Conservation (phyloP, 306 rosid genomes). For the Begonia fuchsioides region DNA sequence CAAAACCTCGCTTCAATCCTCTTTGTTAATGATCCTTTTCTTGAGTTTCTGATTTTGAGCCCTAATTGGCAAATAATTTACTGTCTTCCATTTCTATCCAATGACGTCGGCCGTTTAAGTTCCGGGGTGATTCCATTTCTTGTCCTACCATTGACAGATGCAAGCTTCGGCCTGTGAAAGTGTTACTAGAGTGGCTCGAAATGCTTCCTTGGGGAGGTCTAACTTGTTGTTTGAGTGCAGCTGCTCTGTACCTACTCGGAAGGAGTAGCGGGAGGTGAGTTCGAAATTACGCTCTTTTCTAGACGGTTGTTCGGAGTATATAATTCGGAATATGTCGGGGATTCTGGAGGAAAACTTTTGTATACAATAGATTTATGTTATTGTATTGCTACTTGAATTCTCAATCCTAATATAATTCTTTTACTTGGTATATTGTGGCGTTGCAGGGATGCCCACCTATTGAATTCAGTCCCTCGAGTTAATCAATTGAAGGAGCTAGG, state of each 20-base stretch:
- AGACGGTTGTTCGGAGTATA: too few species aligned
- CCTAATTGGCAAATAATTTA: not conserved
- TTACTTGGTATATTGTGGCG: constrained; percentile 8
- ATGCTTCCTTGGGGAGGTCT: constrained; percentile 95
- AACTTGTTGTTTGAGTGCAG: constrained; percentile 90
- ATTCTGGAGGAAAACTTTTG: not conserved
- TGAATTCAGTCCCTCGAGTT: constrained; percentile 69
- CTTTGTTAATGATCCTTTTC: not conserved
- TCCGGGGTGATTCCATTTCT: not conserved
- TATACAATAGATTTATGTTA: not conserved
- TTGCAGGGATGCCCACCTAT: constrained; percentile 67
- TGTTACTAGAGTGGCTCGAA: constrained; percentile 12
- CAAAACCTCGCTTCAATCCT: not conserved
- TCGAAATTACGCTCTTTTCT: not conserved
- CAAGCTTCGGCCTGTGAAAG: constrained; percentile 2
- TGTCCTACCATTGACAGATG: not conserved
- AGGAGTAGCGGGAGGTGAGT: constrained; percentile 83
- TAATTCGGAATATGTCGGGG: too few species aligned
- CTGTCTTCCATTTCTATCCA: not conserved
- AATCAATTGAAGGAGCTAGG: constrained; percentile 86
- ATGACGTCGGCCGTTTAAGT: not conserved
- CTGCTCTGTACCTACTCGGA: constrained; percentile 92
- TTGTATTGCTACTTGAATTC: not conserved
- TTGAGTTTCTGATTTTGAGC: not conserved
- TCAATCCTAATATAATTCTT: not conserved